phyloP scores from a whole-genome alignment of 495 filamentous ascomycete genomes.

The Penicillium arizonense region DNA sequence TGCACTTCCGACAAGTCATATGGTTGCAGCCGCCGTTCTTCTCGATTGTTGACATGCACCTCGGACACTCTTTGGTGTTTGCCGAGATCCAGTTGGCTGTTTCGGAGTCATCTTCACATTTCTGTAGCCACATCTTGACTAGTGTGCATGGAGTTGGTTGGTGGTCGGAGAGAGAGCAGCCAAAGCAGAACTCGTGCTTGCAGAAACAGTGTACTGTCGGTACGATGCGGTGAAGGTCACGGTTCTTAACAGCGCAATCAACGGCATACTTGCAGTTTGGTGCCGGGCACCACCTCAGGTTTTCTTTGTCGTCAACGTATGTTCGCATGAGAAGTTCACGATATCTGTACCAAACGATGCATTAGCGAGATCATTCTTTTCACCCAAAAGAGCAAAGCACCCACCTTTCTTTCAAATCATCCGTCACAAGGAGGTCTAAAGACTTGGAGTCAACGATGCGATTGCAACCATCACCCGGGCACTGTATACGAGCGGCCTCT shows the following conservation, averaged over 20 bases:
- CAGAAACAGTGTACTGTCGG: conserved; percentile 86
- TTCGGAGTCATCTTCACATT: conserved; percentile 97
- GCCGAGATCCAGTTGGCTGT: conserved; percentile 99
- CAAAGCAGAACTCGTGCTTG: conserved; percentile 88
- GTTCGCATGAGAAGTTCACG: conserved; percentile 84
- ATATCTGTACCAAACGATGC: conserved; percentile 53
- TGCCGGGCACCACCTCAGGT: conserved; percentile 94
- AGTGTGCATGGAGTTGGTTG: conserved; percentile 89
- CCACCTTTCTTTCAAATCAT: conserved; percentile 67
- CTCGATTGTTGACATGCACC: conserved; percentile 94
- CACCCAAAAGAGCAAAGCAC: not conserved
- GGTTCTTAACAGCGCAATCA: conserved; percentile 82
- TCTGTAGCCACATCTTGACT: conserved; percentile 96
- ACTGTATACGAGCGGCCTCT: conserved; percentile 91
- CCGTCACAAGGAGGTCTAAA: conserved; percentile 74
- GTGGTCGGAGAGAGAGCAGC: conserved; percentile 89
- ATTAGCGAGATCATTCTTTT: conserved; percentile 10
- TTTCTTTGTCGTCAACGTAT: conserved; percentile 94
- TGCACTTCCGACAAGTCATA: conserved; percentile 99
- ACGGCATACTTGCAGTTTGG: conserved; percentile 92
- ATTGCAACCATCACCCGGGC: conserved; percentile 82
- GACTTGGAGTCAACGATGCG: conserved; percentile 90
- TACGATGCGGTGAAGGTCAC: conserved; percentile 78
- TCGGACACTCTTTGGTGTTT: conserved; percentile 97
- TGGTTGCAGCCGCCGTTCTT: conserved; percentile 99